Evolutionary conservation across 2,329 filamentous ascomycete species (phyloP).

Genomic region (Graphiopsis chlorocephala): DNA sequence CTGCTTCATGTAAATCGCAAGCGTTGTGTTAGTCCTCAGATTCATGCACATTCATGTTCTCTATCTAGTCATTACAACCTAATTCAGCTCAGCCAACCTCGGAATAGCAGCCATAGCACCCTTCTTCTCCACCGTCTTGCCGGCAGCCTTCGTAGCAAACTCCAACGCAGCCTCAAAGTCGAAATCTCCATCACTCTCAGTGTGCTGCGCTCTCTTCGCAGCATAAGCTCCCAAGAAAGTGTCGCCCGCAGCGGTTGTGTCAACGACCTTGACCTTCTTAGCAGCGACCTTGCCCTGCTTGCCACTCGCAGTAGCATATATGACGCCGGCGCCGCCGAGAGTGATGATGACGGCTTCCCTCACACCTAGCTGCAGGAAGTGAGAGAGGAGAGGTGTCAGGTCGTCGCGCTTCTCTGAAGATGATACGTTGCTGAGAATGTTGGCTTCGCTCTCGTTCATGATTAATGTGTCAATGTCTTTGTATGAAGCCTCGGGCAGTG

Average conservation of each 20-base stretch:
- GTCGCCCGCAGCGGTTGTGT: slow-evolving; percentile 92
- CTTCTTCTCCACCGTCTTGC: slow-evolving; percentile 61
- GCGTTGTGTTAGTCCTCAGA: neutral
- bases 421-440: slow-evolving; percentile 54
- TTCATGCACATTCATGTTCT: neutral
- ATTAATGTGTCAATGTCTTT: slow-evolving; percentile 71
- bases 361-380: slow-evolving; percentile 69
- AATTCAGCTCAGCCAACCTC: slow-evolving; percentile 55
- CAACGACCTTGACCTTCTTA: slow-evolving; percentile 72
- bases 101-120: slow-evolving; percentile 68
- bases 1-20: neutral
- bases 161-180: slow-evolving; percentile 57
- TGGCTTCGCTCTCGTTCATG: slow-evolving; percentile 87
- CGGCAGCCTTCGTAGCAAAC: slow-evolving; percentile 62
- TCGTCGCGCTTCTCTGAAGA: slow-evolving; percentile 38
- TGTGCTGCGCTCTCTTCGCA: slow-evolving; percentile 39
- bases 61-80: neutral
- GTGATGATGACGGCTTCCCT: slow-evolving; percentile 79
- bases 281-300: slow-evolving; percentile 43
- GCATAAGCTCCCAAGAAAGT: slow-evolving; percentile 91
- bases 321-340: slow-evolving; percentile 58
- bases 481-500: slow-evolving; percentile 66
- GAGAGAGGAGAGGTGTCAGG: slow-evolving; percentile 35
- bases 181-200: slow-evolving; percentile 26
- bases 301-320: slow-evolving; percentile 29